Percentiles rank a stretch among this genome's conserved stretches.
Conservation (phyloP, 2,329 filamentous ascomycete species). For the Madurella mycetomatis region DNA sequence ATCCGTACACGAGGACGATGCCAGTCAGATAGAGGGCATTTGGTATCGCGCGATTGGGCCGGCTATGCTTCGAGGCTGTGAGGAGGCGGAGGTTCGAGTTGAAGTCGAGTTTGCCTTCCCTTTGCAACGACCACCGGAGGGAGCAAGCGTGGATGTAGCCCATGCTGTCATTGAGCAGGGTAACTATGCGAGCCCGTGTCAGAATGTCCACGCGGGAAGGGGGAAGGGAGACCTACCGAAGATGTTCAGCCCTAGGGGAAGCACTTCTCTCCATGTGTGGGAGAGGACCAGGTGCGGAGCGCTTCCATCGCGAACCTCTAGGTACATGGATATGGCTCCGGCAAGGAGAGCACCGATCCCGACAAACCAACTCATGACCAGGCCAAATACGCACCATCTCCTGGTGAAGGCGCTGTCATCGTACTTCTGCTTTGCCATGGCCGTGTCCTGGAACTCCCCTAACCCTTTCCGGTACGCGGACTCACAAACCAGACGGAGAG, state of each 20-base stretch:
- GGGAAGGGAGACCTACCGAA: constrained; percentile 16
- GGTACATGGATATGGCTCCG: constrained; percentile 16
- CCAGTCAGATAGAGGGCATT: constrained; percentile 25
- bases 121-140: constrained; percentile 30
- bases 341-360: constrained; percentile 15
- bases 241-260: constrained; percentile 35
- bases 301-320: constrained; percentile 13
- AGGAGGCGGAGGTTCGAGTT: constrained; percentile 31
- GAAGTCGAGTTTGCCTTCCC: constrained; percentile 30
- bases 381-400: constrained; percentile 15
- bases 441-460: neutral
- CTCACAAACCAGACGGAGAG: neutral
- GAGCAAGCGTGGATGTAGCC: constrained; percentile 31
- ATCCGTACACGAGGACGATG: constrained; percentile 29
- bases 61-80: constrained; percentile 21
- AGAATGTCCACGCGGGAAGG: neutral
- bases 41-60: constrained; percentile 26
- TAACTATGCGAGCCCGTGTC: constrained; percentile 16
- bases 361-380: constrained; percentile 21
- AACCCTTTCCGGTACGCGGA: neutral
- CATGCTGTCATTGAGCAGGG: constrained; percentile 30
- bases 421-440: constrained; percentile 14
- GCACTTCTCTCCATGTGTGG: constrained; percentile 20
- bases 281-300: constrained; percentile 14
- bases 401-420: constrained; percentile 19